Percentiles rank a stretch among this genome's conserved stretches.
These are phyloP conservation scores for Saccharomycopsis malanga DNA, from an alignment of 805 yeast species.

Conservation along the genomic window DNA sequence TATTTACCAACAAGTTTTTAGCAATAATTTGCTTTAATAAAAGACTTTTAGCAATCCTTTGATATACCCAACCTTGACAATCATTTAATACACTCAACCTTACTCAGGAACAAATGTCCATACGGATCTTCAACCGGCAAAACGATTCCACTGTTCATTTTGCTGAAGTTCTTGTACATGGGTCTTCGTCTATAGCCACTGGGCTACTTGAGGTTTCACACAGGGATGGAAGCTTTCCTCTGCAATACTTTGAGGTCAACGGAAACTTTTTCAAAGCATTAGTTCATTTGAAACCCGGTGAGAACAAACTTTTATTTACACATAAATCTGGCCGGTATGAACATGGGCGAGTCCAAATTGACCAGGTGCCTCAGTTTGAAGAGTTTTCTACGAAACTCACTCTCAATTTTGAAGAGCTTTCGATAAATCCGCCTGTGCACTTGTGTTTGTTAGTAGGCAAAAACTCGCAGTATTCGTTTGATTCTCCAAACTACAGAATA, in stretches of 20 bases:
- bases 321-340: constrained; percentile 34
- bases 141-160: constrained; percentile 31
- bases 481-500: constrained; percentile 50
- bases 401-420: constrained; percentile 47
- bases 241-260: constrained; percentile 63
- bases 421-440: constrained; percentile 71
- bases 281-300: constrained; percentile 66
- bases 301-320: constrained; percentile 48
- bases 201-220: constrained; percentile 37
- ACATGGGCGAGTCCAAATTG: constrained; percentile 29
- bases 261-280: constrained; percentile 68
- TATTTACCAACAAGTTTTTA: too few species aligned
- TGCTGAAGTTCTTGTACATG: constrained; percentile 47
- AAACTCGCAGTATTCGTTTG: constrained; percentile 67
- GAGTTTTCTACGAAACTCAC: constrained; percentile 25
- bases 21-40: too few species aligned
- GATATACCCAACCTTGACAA: too few species aligned
- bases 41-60: too few species aligned
- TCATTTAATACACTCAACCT: too few species aligned
- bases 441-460: constrained; percentile 67
- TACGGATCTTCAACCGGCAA: constrained; percentile 3
- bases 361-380: constrained; percentile 8
- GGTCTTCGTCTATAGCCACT: constrained; percentile 30
- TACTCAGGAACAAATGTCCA: constrained; percentile 4
- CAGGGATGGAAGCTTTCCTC: constrained; percentile 47